phyloP scores from a whole-genome alignment of 2,329 filamentous ascomycete genomes.

The Sclerotinia minor region DNA sequence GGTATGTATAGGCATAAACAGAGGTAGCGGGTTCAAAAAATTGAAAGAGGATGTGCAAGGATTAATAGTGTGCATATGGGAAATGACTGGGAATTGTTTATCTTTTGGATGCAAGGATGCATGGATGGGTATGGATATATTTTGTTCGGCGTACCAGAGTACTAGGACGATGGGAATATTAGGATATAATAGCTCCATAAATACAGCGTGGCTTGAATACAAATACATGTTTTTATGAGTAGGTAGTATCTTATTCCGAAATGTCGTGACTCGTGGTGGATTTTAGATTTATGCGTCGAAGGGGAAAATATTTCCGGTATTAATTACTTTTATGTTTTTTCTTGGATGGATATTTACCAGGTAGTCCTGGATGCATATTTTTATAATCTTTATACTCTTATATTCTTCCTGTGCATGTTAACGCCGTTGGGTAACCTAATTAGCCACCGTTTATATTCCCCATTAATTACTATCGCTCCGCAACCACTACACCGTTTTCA shows the following conservation, averaged over 20 bases:
- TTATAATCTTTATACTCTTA: too few relatives aligned
- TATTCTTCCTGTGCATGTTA: too few relatives aligned
- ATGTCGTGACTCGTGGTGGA: not conserved
- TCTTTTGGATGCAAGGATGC: not conserved
- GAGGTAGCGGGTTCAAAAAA: constrained; percentile 26
- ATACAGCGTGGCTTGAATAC: not conserved
- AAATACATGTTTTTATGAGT: not conserved
- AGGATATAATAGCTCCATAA: not conserved
- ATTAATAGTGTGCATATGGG: not conserved
- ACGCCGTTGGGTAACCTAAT: too few relatives aligned
- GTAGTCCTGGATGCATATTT: not conserved
- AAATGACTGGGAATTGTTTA: not conserved
- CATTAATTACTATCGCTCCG: too few relatives aligned
- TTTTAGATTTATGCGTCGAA: fast-evolving
- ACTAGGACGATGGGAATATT: not conserved
- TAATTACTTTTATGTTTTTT: not conserved
- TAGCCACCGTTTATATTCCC: not conserved
- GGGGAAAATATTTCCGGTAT: not conserved
- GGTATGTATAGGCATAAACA: constrained; percentile 37
- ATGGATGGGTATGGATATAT: not conserved
- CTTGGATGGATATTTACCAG: too few relatives aligned
- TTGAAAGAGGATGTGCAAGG: too few relatives aligned
- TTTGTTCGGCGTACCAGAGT: not conserved
- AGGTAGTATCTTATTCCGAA: not conserved
- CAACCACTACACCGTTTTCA: too few relatives aligned